These are phyloP conservation scores for Stemphylium lycopersici DNA, from an alignment of 2,329 filamentous ascomycete species.

Conservation along the genomic window DNA sequence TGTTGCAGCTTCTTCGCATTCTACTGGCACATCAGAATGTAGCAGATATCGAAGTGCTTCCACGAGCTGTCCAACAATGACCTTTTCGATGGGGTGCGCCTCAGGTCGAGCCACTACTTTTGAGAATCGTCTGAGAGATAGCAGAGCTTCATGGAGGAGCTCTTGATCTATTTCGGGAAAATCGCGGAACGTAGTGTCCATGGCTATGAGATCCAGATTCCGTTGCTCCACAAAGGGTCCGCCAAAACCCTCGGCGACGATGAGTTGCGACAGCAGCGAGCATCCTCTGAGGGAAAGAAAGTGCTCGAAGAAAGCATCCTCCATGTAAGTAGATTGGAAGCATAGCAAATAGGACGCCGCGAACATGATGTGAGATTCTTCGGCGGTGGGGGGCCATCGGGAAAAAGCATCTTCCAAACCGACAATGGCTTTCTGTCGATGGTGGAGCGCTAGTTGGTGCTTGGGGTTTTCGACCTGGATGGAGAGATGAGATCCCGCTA, in stretches of 20 bases:
- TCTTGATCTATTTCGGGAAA: constrained; percentile 20
- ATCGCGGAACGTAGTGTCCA: constrained; percentile 13
- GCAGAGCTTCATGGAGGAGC: constrained; percentile 15
- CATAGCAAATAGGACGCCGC: constrained; percentile 30
- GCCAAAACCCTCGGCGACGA: constrained; percentile 14
- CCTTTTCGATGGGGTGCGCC: constrained; percentile 18
- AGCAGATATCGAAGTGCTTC: constrained; percentile 19
- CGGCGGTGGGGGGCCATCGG: constrained; percentile 25
- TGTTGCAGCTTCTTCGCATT: background rate
- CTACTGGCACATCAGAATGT: background rate
- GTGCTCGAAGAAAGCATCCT: constrained; percentile 27
- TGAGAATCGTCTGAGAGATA: constrained; percentile 16
- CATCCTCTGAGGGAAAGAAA: constrained; percentile 29
- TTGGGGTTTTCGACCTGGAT: constrained; percentile 18
- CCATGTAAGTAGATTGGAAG: constrained; percentile 27
- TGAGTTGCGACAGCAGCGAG: constrained; percentile 24
- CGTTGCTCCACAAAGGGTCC: constrained; percentile 21
- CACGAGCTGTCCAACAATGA: constrained; percentile 18
- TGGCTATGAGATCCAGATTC: constrained; percentile 6
- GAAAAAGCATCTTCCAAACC: constrained; percentile 30
- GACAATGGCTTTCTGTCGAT: constrained; percentile 31
- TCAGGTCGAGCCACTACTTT: background rate
- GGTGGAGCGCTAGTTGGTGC: constrained; percentile 12
- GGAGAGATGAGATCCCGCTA: constrained; percentile 33
- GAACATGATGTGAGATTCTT: constrained; percentile 34